These are phyloP conservation scores for Acer campestre DNA, from an alignment of 345 rosid species.

Conservation along the genomic window DNA sequence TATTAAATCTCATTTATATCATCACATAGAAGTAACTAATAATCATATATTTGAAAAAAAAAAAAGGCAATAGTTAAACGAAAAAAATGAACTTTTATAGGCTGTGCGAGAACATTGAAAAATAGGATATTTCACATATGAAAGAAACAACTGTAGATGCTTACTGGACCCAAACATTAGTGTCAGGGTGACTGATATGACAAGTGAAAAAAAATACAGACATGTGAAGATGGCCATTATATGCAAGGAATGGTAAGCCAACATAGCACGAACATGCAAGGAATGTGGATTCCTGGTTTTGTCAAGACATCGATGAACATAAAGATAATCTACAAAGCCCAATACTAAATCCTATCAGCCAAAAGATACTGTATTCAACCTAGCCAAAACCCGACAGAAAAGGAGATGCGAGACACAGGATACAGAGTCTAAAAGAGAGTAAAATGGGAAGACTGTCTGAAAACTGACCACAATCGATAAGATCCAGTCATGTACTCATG, in stretches of 20 bases:
- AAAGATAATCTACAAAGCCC: neutral
- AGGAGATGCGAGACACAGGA: neutral
- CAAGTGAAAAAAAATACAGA: neutral
- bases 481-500: neutral
- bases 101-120: no score
- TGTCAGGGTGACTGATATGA: no score
- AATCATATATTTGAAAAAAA: neutral
- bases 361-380: neutral
- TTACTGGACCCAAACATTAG: neutral
- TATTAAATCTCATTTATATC: neutral
- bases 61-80: neutral
- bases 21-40: neutral
- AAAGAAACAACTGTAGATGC: neutral
- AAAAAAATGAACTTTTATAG: neutral
- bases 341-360: neutral
- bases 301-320: no score
- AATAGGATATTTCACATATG: no score
- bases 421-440: no score
- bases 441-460: neutral
- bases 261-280: neutral
- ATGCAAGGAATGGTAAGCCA: neutral
- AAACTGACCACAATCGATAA: neutral
- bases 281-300: neutral
- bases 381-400: neutral
- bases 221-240: neutral